Evolutionary conservation across 1,139 yeast genomes (phyloP).

Genomic region (Petasospora fabianii): DNA sequence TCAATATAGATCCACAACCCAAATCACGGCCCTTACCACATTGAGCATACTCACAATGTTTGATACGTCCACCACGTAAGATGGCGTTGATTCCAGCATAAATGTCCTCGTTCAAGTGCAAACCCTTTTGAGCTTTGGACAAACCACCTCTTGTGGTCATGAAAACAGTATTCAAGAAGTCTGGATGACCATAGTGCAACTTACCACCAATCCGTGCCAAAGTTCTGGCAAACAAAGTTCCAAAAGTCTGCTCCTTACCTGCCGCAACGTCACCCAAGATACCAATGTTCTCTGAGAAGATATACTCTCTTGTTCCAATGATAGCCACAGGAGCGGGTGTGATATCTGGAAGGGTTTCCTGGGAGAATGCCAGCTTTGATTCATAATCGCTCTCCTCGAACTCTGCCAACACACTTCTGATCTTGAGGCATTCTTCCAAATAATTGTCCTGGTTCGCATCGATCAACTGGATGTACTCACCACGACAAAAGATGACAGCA

Average conservation of each 20-base stretch:
- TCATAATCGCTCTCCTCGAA: slow-evolving; percentile 61
- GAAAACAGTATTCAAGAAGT: slow-evolving; percentile 75
- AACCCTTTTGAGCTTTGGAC: slow-evolving; percentile 83
- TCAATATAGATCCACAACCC: slow-evolving; percentile 80
- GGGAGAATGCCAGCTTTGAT: slow-evolving; percentile 45
- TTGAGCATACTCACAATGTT: slow-evolving; percentile 84
- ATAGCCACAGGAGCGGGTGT: slow-evolving; percentile 65
- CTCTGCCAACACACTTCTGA: slow-evolving; percentile 62
- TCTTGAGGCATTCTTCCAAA: slow-evolving; percentile 70
- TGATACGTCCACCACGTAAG: slow-evolving; percentile 78
- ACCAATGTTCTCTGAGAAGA: slow-evolving; percentile 83
- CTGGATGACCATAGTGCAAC: slow-evolving; percentile 91
- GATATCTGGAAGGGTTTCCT: slow-evolving; percentile 39
- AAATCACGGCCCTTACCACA: slow-evolving; percentile 92
- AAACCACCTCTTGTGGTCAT: slow-evolving; percentile 92
- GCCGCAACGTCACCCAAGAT: slow-evolving; percentile 90
- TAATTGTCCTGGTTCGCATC: slow-evolving; percentile 79
- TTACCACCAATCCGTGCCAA: slow-evolving; percentile 85
- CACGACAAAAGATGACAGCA: slow-evolving; percentile 66
- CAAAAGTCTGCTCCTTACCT: slow-evolving; percentile 90
- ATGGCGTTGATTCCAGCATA: slow-evolving; percentile 88
- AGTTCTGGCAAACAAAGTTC: slow-evolving; percentile 83
- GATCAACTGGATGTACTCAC: slow-evolving; percentile 69
- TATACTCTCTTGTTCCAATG: slow-evolving; percentile 84
- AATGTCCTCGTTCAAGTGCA: slow-evolving; percentile 85